A percentile compares a stretch with the other conserved stretches of the same genome.
These are phyloP conservation scores for Fusarium oxysporum DNA, from an alignment of 2,329 filamentous ascomycete genomes.

Conservation along the genomic window DNA sequence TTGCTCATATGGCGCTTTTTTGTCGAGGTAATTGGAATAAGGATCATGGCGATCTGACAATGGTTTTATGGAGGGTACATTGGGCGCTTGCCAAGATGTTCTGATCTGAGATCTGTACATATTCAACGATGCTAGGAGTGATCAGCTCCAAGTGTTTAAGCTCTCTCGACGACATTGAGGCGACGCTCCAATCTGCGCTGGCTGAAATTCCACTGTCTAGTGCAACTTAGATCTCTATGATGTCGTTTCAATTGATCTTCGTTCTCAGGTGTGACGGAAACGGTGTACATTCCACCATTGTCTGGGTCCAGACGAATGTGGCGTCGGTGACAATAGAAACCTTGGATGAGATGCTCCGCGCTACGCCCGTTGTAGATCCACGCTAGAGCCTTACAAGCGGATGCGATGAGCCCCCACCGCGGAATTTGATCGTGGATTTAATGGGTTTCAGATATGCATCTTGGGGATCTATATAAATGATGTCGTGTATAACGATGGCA, in stretches of 20 bases:
- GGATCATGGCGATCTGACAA: background rate
- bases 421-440: background rate
- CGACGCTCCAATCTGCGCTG: background rate
- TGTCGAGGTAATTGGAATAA: background rate
- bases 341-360: background rate
- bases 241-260: background rate
- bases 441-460: background rate
- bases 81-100: background rate
- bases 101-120: background rate
- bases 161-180: background rate
- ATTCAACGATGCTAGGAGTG: rapidly evolving
- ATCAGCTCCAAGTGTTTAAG: background rate
- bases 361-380: background rate
- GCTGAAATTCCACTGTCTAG: background rate
- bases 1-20: background rate
- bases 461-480: background rate
- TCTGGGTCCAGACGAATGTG: background rate
- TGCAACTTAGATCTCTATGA: background rate
- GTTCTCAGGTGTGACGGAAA: background rate
- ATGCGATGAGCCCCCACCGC: rapidly evolving
- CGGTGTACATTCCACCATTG: background rate
- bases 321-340: constrained; percentile 2
- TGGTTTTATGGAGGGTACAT: background rate
- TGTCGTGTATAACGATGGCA: rapidly evolving
- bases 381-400: background rate